Evolutionary conservation across 2,329 filamentous ascomycete species (phyloP), one percentile per base, ranked within the genome.

Genomic region (Scedosporium apiospermum): DNA sequence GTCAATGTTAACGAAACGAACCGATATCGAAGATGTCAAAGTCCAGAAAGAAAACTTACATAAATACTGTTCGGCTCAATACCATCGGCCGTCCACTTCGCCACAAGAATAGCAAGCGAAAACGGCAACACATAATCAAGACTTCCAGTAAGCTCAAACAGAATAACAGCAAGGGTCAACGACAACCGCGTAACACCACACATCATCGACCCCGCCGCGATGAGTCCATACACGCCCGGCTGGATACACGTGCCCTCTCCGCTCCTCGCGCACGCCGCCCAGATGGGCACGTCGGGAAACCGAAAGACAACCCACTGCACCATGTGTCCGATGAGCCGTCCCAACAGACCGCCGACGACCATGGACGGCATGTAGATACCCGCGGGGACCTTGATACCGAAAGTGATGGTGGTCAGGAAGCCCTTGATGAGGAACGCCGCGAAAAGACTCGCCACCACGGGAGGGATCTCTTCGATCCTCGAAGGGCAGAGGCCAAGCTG

Each of bases 341-440:
- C 93, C 78, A 96, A 88, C 18, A 99, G 78, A 70, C 95, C 95
- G 66, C 95, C 95, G 18, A 98, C 91, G 30, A 98, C 95, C 95
- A 99, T 99, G 68, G 93, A 97, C 3, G 95, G 95, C 1, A 99
- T 93, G 69, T 99, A 99, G 68, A 99, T 97, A 66, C 95, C 95
- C 1, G 93, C 92, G 9, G 95, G 95, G 0, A 98, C 87, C 80
- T 98, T 98, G 67, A 97, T 93, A 27, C 93, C 93, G 75, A 98
- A 98, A 0, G 93, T 96, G 66, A 97, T 88, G 57, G 89, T 87
- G 0, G 95, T 98, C 51, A 99, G 76, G 57, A 93, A 80, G 0
- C 91, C 89, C 72, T 99, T 99, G 77, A 98, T 88, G 27, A 97
- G 76, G 66, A 98, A 95, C 0, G 93, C 93, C 18, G 87, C 74